Conservation (phyloP, 83 land plant genomes). For the Picea abies region DNA sequence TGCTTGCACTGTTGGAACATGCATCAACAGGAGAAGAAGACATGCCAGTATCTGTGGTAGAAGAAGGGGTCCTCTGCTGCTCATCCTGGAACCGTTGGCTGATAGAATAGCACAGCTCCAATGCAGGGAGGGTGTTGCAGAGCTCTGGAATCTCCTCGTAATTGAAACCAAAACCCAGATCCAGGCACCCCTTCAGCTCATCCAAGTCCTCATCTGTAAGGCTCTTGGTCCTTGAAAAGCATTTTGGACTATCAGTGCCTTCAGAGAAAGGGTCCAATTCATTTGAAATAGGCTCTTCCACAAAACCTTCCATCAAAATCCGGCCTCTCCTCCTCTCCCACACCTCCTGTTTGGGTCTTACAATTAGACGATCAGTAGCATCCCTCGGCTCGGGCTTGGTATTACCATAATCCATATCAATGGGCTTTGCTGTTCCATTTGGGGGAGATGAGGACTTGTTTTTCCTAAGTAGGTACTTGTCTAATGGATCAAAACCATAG, state of each 20-base stretch:
- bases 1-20: conserved; percentile 22
- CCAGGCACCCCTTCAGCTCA: conserved; percentile 51
- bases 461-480: background rate
- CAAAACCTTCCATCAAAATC: conserved; percentile 4
- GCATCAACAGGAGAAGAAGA: background rate
- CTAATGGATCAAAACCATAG: conserved; percentile 5
- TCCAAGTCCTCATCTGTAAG: conserved; percentile 36
- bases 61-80: conserved; percentile 8
- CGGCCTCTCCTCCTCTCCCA: conserved; percentile 15
- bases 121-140: conserved; percentile 18
- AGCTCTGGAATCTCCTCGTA: conserved; percentile 28
- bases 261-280: background rate
- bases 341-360: background rate
- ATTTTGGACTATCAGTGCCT: background rate
- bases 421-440: conserved; percentile 8
- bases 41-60: conserved; percentile 7
- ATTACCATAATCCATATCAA: background rate
- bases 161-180: conserved; percentile 51
- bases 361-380: too few relatives aligned
- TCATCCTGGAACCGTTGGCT: conserved; percentile 18
- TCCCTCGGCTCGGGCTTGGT: background rate
- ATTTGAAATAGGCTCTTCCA: background rate
- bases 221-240: conserved; percentile 9
- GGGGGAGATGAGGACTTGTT: background rate
- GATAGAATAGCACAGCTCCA: conserved; percentile 9